These are phyloP conservation scores for Komagataella pseudopastoris DNA, from an alignment of 805 yeast genomes.

Conservation along the genomic window DNA sequence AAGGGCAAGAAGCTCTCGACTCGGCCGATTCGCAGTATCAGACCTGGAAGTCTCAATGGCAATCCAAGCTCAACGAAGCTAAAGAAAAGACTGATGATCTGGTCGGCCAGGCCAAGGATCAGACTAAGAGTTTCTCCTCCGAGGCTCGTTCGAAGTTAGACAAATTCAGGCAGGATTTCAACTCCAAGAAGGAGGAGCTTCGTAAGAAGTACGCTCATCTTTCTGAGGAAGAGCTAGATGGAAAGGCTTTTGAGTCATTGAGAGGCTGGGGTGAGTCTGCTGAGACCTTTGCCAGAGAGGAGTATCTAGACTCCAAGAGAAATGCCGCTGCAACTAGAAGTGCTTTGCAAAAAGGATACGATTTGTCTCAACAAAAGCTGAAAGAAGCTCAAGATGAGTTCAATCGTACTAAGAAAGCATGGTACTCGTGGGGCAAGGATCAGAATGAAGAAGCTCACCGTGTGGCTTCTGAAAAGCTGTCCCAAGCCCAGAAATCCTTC, in stretches of 20 bases:
- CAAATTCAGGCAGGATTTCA: slow-evolving; percentile 3
- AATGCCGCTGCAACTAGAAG: slow-evolving; percentile 3
- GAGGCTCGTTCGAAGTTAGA: background rate
- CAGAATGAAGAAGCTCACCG: slow-evolving; percentile 20
- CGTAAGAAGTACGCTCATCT: slow-evolving; percentile 4
- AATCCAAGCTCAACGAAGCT: slow-evolving; percentile 4
- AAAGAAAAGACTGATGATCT: slow-evolving; percentile 5
- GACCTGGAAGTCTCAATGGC: background rate
- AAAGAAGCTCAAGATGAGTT: slow-evolving; percentile 21
- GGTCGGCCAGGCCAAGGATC: slow-evolving; percentile 2
- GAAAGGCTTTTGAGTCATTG: slow-evolving; percentile 19
- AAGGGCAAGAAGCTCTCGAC: slow-evolving; percentile 9
- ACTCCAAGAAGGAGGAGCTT: slow-evolving; percentile 4
- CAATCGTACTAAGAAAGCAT: slow-evolving; percentile 16
- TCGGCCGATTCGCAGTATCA: background rate
- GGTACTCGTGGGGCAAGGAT: slow-evolving; percentile 24
- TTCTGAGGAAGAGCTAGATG: slow-evolving; percentile 18
- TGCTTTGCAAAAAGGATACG: slow-evolving; percentile 8
- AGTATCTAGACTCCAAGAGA: slow-evolving; percentile 3
- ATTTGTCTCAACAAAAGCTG: slow-evolving; percentile 11
- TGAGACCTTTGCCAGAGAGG: slow-evolving; percentile 2
- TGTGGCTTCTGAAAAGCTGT: background rate
- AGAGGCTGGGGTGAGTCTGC: slow-evolving; percentile 8
- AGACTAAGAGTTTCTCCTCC: background rate
- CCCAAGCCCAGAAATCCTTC: slow-evolving; percentile 16